These are phyloP conservation scores for Mikania micrantha DNA, from an alignment of 129 eudicot species.

Conservation along the genomic window DNA sequence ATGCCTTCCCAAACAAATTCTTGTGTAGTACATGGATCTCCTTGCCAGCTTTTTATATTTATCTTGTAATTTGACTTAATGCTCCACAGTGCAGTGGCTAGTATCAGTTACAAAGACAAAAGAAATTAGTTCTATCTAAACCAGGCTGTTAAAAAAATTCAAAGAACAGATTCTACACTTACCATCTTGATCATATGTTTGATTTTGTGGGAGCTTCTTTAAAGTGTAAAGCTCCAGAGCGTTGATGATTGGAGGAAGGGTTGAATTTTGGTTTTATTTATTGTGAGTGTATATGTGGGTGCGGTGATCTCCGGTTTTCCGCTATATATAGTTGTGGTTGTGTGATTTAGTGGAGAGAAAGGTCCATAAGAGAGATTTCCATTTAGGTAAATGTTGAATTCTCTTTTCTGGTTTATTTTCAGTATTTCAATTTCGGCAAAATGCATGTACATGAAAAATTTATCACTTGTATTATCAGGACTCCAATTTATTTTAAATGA, in stretches of 20 bases:
- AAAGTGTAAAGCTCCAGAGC: slow-evolving; percentile 40
- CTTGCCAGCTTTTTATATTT: slow-evolving; percentile 43
- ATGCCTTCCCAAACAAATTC: slow-evolving; percentile 41
- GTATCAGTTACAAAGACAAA: not conserved
- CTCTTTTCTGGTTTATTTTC: slow-evolving; percentile 16
- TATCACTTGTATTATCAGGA: slow-evolving; percentile 4
- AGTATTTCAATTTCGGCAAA: slow-evolving; percentile 28
- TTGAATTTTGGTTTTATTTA: slow-evolving; percentile 33
- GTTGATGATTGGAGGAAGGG: slow-evolving; percentile 43
- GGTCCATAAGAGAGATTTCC: slow-evolving; percentile 7
- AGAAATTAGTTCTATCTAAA: not conserved
- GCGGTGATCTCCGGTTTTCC: not conserved
- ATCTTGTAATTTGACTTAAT: slow-evolving; percentile 28
- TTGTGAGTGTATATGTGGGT: slow-evolving; percentile 13
- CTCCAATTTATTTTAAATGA: not conserved
- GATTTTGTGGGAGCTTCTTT: slow-evolving; percentile 9
- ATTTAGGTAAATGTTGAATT: slow-evolving; percentile 32
- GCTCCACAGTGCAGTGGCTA: slow-evolving; percentile 28
- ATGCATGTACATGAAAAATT: slow-evolving; percentile 18
- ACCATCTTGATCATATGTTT: slow-evolving; percentile 42
- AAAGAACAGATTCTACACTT: slow-evolving; percentile 11
- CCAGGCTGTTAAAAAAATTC: not conserved
- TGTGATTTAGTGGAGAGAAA: slow-evolving; percentile 18
- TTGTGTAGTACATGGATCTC: slow-evolving; percentile 47
- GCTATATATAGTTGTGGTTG: slow-evolving; percentile 5